Base-by-base conservation (phyloP, 768 basidiomycete species). In the Lactarius tabidus region DNA sequence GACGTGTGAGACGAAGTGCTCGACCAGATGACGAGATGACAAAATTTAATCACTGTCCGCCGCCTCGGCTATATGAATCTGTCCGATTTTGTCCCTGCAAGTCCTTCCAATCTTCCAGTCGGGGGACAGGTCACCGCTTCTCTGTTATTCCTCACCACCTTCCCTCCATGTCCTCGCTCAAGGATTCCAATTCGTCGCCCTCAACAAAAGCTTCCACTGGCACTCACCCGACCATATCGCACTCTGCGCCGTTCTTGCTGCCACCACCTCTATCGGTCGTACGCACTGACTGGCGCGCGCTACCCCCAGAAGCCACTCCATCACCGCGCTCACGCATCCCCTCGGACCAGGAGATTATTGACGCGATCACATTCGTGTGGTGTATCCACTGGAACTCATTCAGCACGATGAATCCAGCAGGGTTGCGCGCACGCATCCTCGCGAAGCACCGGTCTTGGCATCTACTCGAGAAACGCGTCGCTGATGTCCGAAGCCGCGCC, bases 321-420 rank as follows among this genome's bases (percentile, higher is more conserved):
- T 51, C 64, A 3, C 67, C 67, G 4, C 63, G 59, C 14, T 67
- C 67, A 9, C 59, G 66, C n/a, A 56, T 57, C 1, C 67, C 67
- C 14, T 53, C 59, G 26, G 67, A 67, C 17, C 55, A 57, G 59
- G 67, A 67, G 10, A 20, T 67, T 38, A 66, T 67, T 45, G n/a
- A 54, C 20, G 64, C 67, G 5, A 66, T 67, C 36, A 35, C 64
- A n/a, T 60, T 43, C 31, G 59, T 67, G 23, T 67, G 64, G 64
- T 60, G 64, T 20, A 66, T 67, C 59, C 64, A 67, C 39, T 67
- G 67, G 67, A 67, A 67, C 29, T 67, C 67, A 2, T 67, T 60
- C 48, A 60, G 54, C 60, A 67, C 67, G 23, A 66, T 67, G 64
- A 59, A 61, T 6, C 14, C 64, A 2, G 54, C 51, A 6, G 67